phyloP scores from a whole-genome alignment of 2,329 filamentous ascomycete genomes.

The Saccharata proteae region DNA sequence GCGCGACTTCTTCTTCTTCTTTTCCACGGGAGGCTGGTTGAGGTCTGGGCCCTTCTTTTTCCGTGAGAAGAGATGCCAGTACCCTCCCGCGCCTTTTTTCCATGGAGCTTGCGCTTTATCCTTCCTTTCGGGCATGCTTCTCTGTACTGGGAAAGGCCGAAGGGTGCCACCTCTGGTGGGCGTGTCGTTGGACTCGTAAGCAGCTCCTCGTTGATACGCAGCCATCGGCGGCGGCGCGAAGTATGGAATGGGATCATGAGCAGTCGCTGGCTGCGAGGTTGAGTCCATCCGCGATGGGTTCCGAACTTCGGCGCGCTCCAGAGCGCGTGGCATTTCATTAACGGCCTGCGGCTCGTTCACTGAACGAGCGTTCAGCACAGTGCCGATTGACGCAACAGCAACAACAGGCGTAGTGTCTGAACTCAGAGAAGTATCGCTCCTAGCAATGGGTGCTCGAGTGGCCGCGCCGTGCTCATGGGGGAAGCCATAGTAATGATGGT shows the following conservation, averaged over 20 bases:
- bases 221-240: slow-evolving; percentile 7
- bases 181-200: background rate
- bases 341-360: slow-evolving; percentile 5
- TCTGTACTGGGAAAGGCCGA: slow-evolving; percentile 4
- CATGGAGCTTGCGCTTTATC: slow-evolving; percentile 3
- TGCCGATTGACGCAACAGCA: slow-evolving; percentile 19
- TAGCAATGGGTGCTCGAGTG: too few relatives aligned
- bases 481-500: slow-evolving; percentile 9
- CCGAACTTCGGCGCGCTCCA: background rate
- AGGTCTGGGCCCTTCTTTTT: slow-evolving; percentile 1
- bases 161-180: slow-evolving; percentile 2
- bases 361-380: slow-evolving; percentile 19
- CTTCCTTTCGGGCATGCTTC: background rate
- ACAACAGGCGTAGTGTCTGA: slow-evolving; percentile 21
- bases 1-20: slow-evolving; percentile 20
- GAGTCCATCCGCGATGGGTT: too few relatives aligned
- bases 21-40: slow-evolving; percentile 12
- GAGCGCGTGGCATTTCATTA: background rate
- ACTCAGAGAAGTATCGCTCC: slow-evolving; percentile 5
- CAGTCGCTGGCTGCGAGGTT: too few relatives aligned
- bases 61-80: slow-evolving; percentile 6
- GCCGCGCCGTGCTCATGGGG: slow-evolving; percentile 6
- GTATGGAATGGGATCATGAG: slow-evolving; percentile 2
- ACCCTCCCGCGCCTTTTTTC: slow-evolving; percentile 6
- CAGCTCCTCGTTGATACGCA: background rate